A percentile compares a stretch with the other conserved stretches of the same genome.
Conservation (phyloP, 2,329 filamentous ascomycete species). For the Colletotrichum musicola region DNA sequence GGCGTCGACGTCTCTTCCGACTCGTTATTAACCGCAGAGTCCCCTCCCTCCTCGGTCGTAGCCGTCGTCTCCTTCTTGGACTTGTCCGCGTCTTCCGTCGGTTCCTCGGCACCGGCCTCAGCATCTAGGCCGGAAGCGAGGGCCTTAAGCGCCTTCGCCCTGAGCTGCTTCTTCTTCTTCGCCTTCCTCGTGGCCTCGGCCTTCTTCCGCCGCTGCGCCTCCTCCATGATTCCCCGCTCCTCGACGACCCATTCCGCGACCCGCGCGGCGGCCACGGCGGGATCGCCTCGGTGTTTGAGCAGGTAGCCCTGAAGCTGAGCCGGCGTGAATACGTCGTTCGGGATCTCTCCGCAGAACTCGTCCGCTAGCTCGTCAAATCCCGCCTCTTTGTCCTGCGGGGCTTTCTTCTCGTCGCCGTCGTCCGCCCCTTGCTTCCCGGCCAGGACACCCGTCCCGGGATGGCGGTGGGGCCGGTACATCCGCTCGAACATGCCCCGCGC, state of each 20-base stretch:
- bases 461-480: constrained; percentile 20
- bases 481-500: constrained; percentile 37
- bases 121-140: background rate
- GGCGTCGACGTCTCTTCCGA: too few species aligned
- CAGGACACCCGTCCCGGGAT: background rate
- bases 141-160: constrained; percentile 20
- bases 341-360: constrained; percentile 19
- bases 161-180: constrained; percentile 24
- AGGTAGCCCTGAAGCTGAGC: constrained; percentile 34
- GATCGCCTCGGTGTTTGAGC: constrained; percentile 20
- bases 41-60: background rate
- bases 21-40: too few species aligned
- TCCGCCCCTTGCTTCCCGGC: background rate
- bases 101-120: background rate
- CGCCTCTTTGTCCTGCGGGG: too few species aligned
- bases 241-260: constrained; percentile 14
- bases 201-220: constrained; percentile 19
- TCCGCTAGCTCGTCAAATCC: constrained; percentile 6
- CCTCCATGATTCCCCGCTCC: constrained; percentile 30
- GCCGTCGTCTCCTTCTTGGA: background rate
- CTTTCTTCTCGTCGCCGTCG: background rate
- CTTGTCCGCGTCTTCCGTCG: background rate
- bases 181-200: constrained; percentile 14
- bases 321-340: constrained; percentile 27
- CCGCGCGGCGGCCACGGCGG: background rate